Base-by-base conservation (phyloP, 225 moss, liverwort and hornwort species). In the Pleurozium schreberi region DNA sequence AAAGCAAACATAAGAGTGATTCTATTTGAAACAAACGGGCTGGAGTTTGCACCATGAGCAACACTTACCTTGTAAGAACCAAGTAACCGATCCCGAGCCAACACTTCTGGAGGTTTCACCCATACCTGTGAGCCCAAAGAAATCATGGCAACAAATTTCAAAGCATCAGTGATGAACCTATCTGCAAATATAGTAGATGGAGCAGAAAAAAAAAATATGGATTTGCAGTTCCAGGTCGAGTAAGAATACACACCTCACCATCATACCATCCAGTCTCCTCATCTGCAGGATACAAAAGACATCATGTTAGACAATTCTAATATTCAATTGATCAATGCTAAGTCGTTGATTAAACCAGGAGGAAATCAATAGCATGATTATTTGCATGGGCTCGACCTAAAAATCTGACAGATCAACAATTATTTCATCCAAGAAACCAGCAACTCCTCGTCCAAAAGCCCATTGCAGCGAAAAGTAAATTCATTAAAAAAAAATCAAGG, bases 251-350 rank as follows among this genome's bases (percentile, higher is more conserved):
- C 93, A 98, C 98, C 98, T 98, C 94, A 45, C 98, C 98, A 89
- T 98, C 98, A 75, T 98, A 98, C 98, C 98, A 98, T 89, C 98
- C 98, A 63, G 95, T 96, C 93, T 98, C 98, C 91, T 98, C 98
- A 93, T 98, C 98, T 98, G 98, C 94, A 93, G 70, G 82, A 87
- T 40, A 75, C 89, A 90, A 81, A 87, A 65, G 60, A 83, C n/a
- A 80, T 75, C 75, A 74, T 83, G 61, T 90, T 84, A 93, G 63
- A 63, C 53, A 77, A 59, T 59, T 80, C 53, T n/a, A 62, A 80
- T 70, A 69, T 45, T 43, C 67, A 76, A 55, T 82, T n/a, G 23
- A 89, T n/a, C 31, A 81, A 80, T 80, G 28, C 63, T 8, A 76
- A 85, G 65, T 74, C 58, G 34, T 64, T 65, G 33, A 31, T 74